Base-by-base conservation (phyloP, 805 yeast species). In the Hanseniaspora lindneri region DNA sequence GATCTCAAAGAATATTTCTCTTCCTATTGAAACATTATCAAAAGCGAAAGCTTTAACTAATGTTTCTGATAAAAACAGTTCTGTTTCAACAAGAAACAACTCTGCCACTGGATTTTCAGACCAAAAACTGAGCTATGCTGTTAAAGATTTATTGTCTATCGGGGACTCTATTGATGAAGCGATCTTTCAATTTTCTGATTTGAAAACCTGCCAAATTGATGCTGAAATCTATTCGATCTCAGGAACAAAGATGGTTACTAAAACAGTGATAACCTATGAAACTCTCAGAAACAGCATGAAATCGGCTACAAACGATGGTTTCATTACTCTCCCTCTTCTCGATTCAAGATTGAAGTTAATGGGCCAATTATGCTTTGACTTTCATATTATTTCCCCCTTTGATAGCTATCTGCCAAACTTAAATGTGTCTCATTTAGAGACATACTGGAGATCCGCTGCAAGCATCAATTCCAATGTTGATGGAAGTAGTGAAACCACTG, bases 151-250 rank as follows among this genome's bases (percentile, higher is more conserved):
- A 3, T n/a, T 46, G 6, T 25, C 39, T 32, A 24, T 46, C 3
- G 47, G 56, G 14, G 57, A 53, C 29, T 86, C 80, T 49, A 73
- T 72, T 32, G 80, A 76, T 42, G 76, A 78, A 41, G 75, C 85
- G 52, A 80, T 88, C 4, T 89, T 89, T 66, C 95, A 88, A 63
- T 77, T 88, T 7, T 89, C 84, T 56, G 68, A 81, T 2, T 74
- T 87, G 49, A 79, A 83, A 14, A 75, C 79, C 21, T 85, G 87
- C 58, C 68, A 77, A 25, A 74, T 88, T 47, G 94, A 85, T 58
- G 82, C 88, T 59, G 97, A 92, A 62, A 74, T 92, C 11, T 88
- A 81, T 63, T 96, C 98, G 1, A 83, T 89, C 7, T 92, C 86
- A 66, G 98, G 98, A 21, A 87, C 97, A 0, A 75, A 95, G 53